Percentiles rank a stretch among this genome's conserved stretches.
Conservation (phyloP, 192 early-diverging fungal species). For the Coemansia sp. region DNA sequence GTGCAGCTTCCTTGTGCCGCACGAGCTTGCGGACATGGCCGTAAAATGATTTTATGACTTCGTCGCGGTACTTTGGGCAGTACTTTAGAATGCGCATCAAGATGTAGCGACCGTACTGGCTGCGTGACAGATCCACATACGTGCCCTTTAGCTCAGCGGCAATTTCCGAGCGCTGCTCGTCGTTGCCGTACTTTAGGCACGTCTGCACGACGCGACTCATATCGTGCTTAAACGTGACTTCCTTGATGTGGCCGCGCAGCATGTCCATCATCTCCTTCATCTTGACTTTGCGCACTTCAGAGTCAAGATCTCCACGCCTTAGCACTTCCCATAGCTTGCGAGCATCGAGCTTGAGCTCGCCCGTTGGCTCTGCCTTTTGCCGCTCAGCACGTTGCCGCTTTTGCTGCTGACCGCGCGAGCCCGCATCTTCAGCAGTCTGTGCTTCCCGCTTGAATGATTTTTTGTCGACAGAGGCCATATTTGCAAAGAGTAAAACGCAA, state of each 20-base stretch:
- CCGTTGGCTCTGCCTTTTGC: slow-evolving; percentile 56
- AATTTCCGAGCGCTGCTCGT: slow-evolving; percentile 72
- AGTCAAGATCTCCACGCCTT: slow-evolving; percentile 68
- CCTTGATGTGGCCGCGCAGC: slow-evolving; percentile 76
- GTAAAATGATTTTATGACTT: slow-evolving; percentile 77
- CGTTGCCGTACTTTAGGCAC: slow-evolving; percentile 84
- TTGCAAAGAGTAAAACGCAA: not conserved
- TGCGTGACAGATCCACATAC: slow-evolving; percentile 71
- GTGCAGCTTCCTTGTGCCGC: slow-evolving; percentile 84
- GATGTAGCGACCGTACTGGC: slow-evolving; percentile 87
- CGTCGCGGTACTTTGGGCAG: slow-evolving; percentile 67
- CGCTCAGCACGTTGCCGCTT: slow-evolving; percentile 44
- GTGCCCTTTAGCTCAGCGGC: slow-evolving; percentile 78
- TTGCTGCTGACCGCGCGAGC: slow-evolving; percentile 57
- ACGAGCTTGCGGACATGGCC: slow-evolving; percentile 82
- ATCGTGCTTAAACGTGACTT: slow-evolving; percentile 94
- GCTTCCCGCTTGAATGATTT: not conserved
- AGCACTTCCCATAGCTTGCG: slow-evolving; percentile 88
- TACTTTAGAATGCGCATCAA: slow-evolving; percentile 83
- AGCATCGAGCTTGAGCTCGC: slow-evolving; percentile 67
- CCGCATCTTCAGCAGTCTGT: not conserved
- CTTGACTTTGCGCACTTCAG: slow-evolving; percentile 59
- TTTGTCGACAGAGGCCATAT: not conserved
- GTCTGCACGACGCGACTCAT: slow-evolving; percentile 90
- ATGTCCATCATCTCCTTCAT: slow-evolving; percentile 83